phyloP scores from a whole-genome alignment of 306 rosid genomes.

The Vicia villosa region DNA sequence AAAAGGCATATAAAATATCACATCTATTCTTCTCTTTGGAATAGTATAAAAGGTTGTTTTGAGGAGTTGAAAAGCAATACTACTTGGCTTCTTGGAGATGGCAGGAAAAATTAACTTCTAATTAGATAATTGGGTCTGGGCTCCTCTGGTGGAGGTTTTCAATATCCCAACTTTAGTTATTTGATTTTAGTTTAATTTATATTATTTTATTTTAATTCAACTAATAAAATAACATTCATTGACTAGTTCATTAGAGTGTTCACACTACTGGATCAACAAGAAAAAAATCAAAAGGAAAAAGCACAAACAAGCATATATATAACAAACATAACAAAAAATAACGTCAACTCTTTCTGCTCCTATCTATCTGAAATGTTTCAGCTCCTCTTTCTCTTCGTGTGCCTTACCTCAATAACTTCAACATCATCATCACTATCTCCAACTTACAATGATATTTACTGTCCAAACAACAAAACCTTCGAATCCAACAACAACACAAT shows the following conservation, averaged over 20 bases:
- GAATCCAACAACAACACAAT: slow-evolving; percentile 36
- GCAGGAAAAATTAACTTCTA: too few relatives aligned
- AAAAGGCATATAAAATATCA: too few relatives aligned
- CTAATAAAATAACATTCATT: background rate
- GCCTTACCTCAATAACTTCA: background rate
- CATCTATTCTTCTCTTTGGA: too few relatives aligned
- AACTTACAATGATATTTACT: background rate
- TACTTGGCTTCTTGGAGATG: too few relatives aligned
- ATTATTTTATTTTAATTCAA: background rate
- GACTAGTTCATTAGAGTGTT: background rate
- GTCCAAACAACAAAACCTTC: slow-evolving; percentile 37
- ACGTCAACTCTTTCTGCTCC: slow-evolving; percentile 17
- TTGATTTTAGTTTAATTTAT: too few relatives aligned
- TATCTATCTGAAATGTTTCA: background rate
- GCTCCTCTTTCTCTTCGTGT: slow-evolving; percentile 20
- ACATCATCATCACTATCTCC: slow-evolving; percentile 22
- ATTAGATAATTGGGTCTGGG: too few relatives aligned
- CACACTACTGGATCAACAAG: background rate
- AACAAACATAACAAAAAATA: background rate
- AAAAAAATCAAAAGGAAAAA: background rate
- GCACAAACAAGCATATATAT: too few relatives aligned
- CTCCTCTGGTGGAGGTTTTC: too few relatives aligned
- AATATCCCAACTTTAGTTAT: too few relatives aligned
- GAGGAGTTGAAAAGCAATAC: too few relatives aligned
- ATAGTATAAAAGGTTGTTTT: too few relatives aligned